These are phyloP conservation scores for Claviceps arundinis DNA, from an alignment of 2,329 filamentous ascomycete species.

Conservation along the genomic window DNA sequence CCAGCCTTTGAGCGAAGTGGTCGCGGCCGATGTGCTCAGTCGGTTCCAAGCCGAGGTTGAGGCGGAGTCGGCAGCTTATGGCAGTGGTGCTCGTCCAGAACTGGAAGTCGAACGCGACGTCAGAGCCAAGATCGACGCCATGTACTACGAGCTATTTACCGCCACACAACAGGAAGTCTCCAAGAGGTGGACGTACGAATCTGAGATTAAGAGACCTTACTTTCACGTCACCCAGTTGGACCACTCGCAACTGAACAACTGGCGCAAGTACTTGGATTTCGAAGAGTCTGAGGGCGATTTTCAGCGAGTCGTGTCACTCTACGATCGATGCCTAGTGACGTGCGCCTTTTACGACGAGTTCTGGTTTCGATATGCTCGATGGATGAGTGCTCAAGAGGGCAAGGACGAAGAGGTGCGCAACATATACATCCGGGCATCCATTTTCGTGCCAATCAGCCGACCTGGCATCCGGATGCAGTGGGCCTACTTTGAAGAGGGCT, in stretches of 20 bases:
- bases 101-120: slow-evolving; percentile 75
- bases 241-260: slow-evolving; percentile 71
- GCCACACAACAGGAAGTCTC: slow-evolving; percentile 76
- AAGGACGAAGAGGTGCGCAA: slow-evolving; percentile 86
- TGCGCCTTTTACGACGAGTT: slow-evolving; percentile 95
- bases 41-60: slow-evolving; percentile 62
- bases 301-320: slow-evolving; percentile 63
- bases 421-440: slow-evolving; percentile 80
- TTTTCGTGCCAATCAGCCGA: slow-evolving; percentile 77
- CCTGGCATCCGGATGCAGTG: slow-evolving; percentile 80
- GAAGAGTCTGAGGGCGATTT: slow-evolving; percentile 78
- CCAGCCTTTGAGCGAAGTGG: slow-evolving; percentile 60
- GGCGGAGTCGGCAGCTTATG: slow-evolving; percentile 42
- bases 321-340: slow-evolving; percentile 86
- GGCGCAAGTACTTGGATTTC: slow-evolving; percentile 93
- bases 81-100: slow-evolving; percentile 46
- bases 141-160: slow-evolving; percentile 70
- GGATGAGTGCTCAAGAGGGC: slow-evolving; percentile 70
- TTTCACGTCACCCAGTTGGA: slow-evolving; percentile 94
- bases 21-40: slow-evolving; percentile 51
- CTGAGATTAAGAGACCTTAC: slow-evolving; percentile 88
- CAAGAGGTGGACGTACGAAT: slow-evolving; percentile 89
- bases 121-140: slow-evolving; percentile 62
- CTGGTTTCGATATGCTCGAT: slow-evolving; percentile 92
- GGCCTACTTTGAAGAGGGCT: slow-evolving; percentile 87